phyloP scores from a whole-genome alignment of 177 flowering plant species.

The Vitis hybrid region DNA sequence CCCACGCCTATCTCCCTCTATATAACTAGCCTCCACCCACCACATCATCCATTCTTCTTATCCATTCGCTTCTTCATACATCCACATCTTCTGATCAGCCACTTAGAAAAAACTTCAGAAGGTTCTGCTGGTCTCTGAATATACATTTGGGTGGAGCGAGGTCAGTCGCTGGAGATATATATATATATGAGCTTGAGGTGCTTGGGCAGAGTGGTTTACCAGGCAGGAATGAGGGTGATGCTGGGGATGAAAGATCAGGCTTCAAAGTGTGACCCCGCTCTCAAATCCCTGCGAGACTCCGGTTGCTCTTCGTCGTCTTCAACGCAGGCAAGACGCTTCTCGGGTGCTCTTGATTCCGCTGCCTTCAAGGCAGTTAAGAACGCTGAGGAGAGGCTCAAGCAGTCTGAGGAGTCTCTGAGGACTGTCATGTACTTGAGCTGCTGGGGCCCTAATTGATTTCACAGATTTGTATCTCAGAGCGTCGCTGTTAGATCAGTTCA shows the following conservation, averaged over 20 bases:
- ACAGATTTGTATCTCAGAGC: constrained; percentile 6
- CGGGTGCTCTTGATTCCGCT: constrained; percentile 23
- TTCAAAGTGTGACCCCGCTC: constrained; percentile 27
- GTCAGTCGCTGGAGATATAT: neutral
- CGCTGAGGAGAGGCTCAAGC: constrained; percentile 32
- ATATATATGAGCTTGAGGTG: constrained; percentile 33
- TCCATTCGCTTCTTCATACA: too few species aligned
- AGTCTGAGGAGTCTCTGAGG: constrained; percentile 64
- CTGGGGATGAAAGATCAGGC: constrained; percentile 48
- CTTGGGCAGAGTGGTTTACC: constrained; percentile 22
- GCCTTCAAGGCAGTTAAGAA: constrained; percentile 9
- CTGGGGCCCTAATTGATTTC: constrained; percentile 65
- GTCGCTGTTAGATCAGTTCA: too few species aligned
- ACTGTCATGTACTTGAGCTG: constrained; percentile 76
- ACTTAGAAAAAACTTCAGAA: too few species aligned
- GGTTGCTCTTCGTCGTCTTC: constrained; percentile 24
- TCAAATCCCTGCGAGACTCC: constrained; percentile 34
- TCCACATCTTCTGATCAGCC: too few species aligned
- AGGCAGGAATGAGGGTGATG: constrained; percentile 23
- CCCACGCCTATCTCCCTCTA: too few species aligned
- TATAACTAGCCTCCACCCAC: too few species aligned
- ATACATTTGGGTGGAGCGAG: too few species aligned
- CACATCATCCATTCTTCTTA: too few species aligned
- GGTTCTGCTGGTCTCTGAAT: too few species aligned
- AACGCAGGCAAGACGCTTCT: constrained; percentile 33